Base-by-base conservation (phyloP, 441 rosid species). In the Brassica hybrid region DNA sequence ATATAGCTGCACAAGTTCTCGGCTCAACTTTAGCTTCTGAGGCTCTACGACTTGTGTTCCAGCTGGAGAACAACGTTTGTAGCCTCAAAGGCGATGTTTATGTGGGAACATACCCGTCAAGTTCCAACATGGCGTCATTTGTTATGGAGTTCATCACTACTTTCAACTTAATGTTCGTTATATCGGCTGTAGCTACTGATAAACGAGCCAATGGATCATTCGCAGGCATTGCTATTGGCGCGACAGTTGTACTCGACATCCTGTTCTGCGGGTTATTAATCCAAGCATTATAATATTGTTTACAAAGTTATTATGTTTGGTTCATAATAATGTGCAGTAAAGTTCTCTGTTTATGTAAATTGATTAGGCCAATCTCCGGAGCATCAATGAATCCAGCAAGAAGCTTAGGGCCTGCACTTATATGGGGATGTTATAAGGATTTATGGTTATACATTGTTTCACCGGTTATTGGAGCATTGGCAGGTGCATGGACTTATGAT, bases 381-480 rank as follows among this genome's bases (percentile, higher is more conserved):
- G 87, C 88, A 71, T 87, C 88, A 3, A 82, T 87, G 87, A 85
- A 87, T 80, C 87, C 90, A 0, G 87, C 76, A 17, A 78, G 86
- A 58, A 78, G 80, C 48, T 60, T 83, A 63, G 86, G 85, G 3
- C 79, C 86, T 30, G 84, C 85, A 14, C 38, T 76, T 16, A 75
- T 76, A 54, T 62, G 82, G 82, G 79, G 82, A 73, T 79, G 82
- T 56, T 79, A 79, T n/a, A 54, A 74, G 0, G 64, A 69, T 6
- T 67, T 79, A 62, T 74, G 79, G 82, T 73, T 79, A 54, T 79
- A 74, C 56, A 74, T 74, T 18, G 9, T 69, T 61, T 62, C 82
- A 62, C 79, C 78, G 5, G 61, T 79, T 36, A 4, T 74, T 12
- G 82, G 82, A 6, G 82, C 82, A 62, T 14, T 74, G 43, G 6